These are phyloP conservation scores for Mycocentrospora acerina DNA, from an alignment of 2,329 filamentous ascomycete species.

Conservation along the genomic window DNA sequence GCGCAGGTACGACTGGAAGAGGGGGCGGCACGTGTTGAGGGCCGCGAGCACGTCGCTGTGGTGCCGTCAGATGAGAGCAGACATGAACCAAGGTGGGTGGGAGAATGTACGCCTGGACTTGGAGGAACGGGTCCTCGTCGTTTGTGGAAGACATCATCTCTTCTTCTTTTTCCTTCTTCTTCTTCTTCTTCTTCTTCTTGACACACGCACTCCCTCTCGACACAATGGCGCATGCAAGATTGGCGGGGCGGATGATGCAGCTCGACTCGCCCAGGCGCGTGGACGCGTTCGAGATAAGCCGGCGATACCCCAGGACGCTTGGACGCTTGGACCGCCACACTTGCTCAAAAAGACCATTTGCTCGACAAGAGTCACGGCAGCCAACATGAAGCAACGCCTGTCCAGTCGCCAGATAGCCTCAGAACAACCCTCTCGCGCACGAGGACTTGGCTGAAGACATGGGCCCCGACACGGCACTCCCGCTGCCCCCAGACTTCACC, in stretches of 20 bases:
- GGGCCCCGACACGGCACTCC: conserved; percentile 59
- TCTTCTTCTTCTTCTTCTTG: too few relatives aligned
- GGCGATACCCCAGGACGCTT: conserved; percentile 5
- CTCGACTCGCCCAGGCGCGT: conserved; percentile 6
- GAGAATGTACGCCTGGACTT: conserved; percentile 48
- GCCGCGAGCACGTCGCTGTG: conserved; percentile 83
- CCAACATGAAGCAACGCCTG: conserved; percentile 10
- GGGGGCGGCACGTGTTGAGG: conserved; percentile 75
- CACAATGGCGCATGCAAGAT: too few relatives aligned
- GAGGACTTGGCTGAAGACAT: conserved; percentile 36
- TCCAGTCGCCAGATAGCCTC: conserved; percentile 6
- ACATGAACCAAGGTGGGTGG: conserved; percentile 3
- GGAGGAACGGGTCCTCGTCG: conserved; percentile 52
- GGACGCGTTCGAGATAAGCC: conserved; percentile 9
- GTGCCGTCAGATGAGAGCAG: conserved; percentile 22
- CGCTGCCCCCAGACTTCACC: conserved; percentile 69
- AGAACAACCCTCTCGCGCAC: background rate
- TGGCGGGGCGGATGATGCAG: conserved; percentile 2
- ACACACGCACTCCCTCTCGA: too few relatives aligned
- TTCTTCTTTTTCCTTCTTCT: too few relatives aligned
- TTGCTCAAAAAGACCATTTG: conserved; percentile 16
- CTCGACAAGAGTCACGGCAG: conserved; percentile 5
- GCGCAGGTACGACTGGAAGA: conserved; percentile 93
- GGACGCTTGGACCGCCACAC: conserved; percentile 15
- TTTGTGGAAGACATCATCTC: conserved; percentile 42